Evolutionary conservation across 495 filamentous ascomycete genomes (phyloP).

Genomic region (Trichoderma gamsii): DNA sequence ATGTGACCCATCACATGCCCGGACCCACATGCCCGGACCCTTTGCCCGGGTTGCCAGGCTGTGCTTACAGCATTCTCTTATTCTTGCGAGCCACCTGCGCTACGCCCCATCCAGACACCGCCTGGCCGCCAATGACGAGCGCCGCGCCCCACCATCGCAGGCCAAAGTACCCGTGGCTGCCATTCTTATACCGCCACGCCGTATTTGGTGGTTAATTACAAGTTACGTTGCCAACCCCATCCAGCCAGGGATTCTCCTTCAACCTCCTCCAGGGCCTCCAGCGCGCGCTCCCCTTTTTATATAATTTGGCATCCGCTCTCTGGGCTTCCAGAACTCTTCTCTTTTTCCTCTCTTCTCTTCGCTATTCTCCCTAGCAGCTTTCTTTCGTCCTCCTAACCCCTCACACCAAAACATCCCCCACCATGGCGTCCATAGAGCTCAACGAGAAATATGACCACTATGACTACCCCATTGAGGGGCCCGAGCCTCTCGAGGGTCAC

Average conservation of each 20-base stretch:
- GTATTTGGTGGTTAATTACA: slow-evolving; percentile 6
- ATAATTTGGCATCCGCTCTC: not conserved
- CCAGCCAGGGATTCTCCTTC: not conserved
- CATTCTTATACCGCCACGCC: slow-evolving; percentile 11
- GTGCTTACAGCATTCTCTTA: not conserved
- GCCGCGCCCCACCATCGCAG: not conserved
- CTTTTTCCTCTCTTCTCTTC: slow-evolving; percentile 1
- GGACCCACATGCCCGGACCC: not conserved
- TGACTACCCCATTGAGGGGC: slow-evolving; percentile 79
- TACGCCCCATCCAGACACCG: not conserved
- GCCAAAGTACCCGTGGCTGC: not conserved
- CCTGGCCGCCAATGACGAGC: not conserved
- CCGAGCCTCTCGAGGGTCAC: slow-evolving; percentile 65
- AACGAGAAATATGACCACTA: slow-evolving; percentile 95
- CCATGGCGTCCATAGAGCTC: slow-evolving; percentile 42
- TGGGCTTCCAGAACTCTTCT: not conserved
- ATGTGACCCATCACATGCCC: slow-evolving; percentile 10
- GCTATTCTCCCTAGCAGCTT: not conserved
- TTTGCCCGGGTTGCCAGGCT: not conserved
- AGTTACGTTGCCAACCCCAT: slow-evolving; percentile 9
- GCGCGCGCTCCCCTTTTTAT: slow-evolving; percentile 7
- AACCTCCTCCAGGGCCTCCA: not conserved
- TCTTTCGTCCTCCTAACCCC: not conserved
- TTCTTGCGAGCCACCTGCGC: not conserved
- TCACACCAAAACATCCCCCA: slow-evolving; percentile 13